Evolutionary conservation across 2,329 filamentous ascomycete species (phyloP).

Genomic region (Pezicula radicicola): DNA sequence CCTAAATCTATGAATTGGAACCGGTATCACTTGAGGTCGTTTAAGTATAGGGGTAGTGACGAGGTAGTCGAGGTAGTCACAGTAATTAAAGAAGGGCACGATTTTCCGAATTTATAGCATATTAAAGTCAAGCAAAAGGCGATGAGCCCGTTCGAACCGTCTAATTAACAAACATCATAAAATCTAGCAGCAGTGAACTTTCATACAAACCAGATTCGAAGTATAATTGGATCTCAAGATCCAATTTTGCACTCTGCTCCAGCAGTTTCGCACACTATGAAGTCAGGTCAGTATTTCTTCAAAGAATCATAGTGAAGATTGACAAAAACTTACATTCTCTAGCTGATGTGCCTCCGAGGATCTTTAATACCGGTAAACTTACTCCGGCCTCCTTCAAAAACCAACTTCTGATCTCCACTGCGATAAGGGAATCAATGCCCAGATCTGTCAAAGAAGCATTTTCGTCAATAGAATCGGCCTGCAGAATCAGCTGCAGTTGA

Average conservation of each 20-base stretch:
- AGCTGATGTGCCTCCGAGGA: slow-evolving; percentile 32
- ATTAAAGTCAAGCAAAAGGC: too few relatives aligned
- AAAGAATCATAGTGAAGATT: not conserved
- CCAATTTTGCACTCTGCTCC: not conserved
- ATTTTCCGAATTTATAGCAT: too few relatives aligned
- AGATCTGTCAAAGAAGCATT: not conserved
- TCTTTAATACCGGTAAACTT: slow-evolving; percentile 42
- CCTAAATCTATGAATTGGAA: too few relatives aligned
- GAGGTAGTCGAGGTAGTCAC: too few relatives aligned
- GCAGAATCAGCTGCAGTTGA: not conserved
- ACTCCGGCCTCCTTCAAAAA: slow-evolving; percentile 12
- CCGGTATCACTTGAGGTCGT: too few relatives aligned
- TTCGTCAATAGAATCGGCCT: not conserved
- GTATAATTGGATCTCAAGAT: not conserved
- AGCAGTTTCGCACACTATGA: not conserved
- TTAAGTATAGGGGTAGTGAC: too few relatives aligned
- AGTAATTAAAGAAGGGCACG: too few relatives aligned
- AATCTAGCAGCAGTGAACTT: too few relatives aligned
- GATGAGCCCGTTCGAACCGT: too few relatives aligned
- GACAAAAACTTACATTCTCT: slow-evolving; percentile 5
- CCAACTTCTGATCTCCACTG: slow-evolving; percentile 2
- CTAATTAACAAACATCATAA: too few relatives aligned
- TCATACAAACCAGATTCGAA: not conserved
- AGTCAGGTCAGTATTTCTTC: not conserved
- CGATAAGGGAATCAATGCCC: slow-evolving; percentile 3